Evolutionary conservation across 805 yeast genomes (phyloP), one percentile per base, ranked within the genome.

Genomic region (Cyberlindnera samutprakarnensis): DNA sequence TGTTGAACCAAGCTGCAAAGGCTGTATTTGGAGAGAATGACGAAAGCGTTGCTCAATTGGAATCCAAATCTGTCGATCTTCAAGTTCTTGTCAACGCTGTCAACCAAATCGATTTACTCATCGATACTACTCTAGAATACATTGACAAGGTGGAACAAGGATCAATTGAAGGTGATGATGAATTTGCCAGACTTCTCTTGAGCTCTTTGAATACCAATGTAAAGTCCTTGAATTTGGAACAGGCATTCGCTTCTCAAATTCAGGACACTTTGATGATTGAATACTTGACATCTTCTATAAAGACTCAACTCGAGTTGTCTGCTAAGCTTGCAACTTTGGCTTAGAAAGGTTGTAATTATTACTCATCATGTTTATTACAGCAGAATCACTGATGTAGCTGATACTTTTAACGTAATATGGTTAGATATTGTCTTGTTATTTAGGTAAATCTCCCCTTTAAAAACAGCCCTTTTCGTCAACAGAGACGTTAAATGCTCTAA

Each of bases 211-310:
- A 65, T 46, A 62, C 62, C 45, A 70, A 67, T 45, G 72, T 77
- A 40, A 62, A 66, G 36, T 66, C 74, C 36, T 54, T 66, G 39
- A 49, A 53, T 34, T 42, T 45, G 41, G 74, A 72, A 51, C 58
- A 66, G 42, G 68, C 76, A 40, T 75, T 84, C 66, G 75, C 73
- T 52, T 67, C 72, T 23, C 87, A 83, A 54, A 66, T 78, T 53
- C 86, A 83, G 56, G 95, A 86, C 49, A 76, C 85, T 26, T 66
- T 82, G 39, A 73, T 85, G 75, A 71, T 86, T 41, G 90, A 83
- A 53, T 82, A 79, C 53, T 68, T 86, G 58, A 79, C 94, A 36
- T 75, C 79, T 44, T 82, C 92, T 34, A 76, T 86, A 47, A 83
- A 81, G 62, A 81, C 86, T 42, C 95, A 86, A 62, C 69, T 84